Base-by-base conservation (phyloP, 1,139 yeast genomes). In the Saccharomyces hybrid region DNA sequence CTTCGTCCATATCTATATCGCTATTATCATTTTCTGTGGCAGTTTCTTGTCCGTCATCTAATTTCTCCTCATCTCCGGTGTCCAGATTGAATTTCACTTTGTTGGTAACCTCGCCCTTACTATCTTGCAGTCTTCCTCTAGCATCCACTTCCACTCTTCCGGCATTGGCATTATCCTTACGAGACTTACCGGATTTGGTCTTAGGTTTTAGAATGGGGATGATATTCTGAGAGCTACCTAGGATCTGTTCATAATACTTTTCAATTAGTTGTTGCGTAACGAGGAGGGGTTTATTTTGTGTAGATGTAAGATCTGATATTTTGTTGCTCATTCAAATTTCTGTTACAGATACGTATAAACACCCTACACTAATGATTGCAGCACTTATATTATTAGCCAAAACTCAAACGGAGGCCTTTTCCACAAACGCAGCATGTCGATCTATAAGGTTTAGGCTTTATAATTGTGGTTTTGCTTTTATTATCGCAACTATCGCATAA, bases 181-280 rank as follows among this genome's bases (percentile, higher is more conserved):
- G 5, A 20, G 5, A 3, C 44, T 16, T 38, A 20, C 44, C 3
- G 3, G 44, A 38, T 13, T 38, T 38, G 23, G 5, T 38, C 44
- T 4, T 38, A 4, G 26, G 26, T 3, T 20, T 20, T 11, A 38
- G 11, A 38, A 38, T 38, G 44, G 44, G 44, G 1, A 38, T 38
- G 9, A 38, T 38, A 16, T 38, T 8, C 14, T 26, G 34, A 14
- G 50, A 13, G 4, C 13, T 38, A 4, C 48, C 56, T 31, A 55
- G 50, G 11, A 57, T 49, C 46, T 56, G 60, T 44, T 56, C 55
- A 41, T 59, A 56, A 51, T 59, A 57, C 38, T 57, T 56, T 29
- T 55, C 59, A 41, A 59, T 59, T 25, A 59, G 44, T 48, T 59
- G 60, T 41, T 59, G 60, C 31, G 62, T 59, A n/a, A 57, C 60